Evolutionary conservation across 2,329 filamentous ascomycete species (phyloP), one percentile per base, ranked within the genome.

Genomic region (Penicillium glabrum): DNA sequence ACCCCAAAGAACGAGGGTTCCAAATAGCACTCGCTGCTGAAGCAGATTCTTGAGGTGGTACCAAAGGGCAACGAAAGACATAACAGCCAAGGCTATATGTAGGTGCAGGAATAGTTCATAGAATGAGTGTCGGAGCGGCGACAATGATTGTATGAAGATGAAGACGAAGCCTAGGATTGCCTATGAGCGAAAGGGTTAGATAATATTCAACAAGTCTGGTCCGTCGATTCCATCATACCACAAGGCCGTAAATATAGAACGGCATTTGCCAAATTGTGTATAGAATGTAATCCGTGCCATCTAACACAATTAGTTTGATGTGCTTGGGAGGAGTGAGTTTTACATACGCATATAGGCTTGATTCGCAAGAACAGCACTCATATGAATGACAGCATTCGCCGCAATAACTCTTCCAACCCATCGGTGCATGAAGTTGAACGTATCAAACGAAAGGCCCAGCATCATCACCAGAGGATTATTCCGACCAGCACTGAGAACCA

Each of bases 401-500:
- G 89, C 83, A 29, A 89, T 84, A 39, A 91, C 83, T 26, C 90
- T 84, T 23, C 89, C 90, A 60, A 90, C 84, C 89, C 90, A 95
- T 60, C 90, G 86, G 74, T 95, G 90, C 56, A 93, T 79, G 11
- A 93, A 85, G 72, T 97, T 97, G 82, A 96, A 97, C 0, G 91
- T 93, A 73, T 98, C 93, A 75, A 96, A 98, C 68, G 89, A 91
- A 69, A 97, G 87, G 61, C 89, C 85, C 54, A 97, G 82, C 29
- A 95, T 72, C 5, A 79, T 73, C 68, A 97, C 96, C 52, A 96
- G 80, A 3, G 91, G 91, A 75, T 97, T 98, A 79, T 97, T 97
- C 67, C 93, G 89, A 33, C 91, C 87, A 19, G 91, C 92, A 58
- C 96, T 85, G 61, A 97, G 84, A 65, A 97, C 83, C 47, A 96